phyloP scores from a whole-genome alignment of 2,329 filamentous ascomycete genomes.

The Phyllosticta citrichinensis region DNA sequence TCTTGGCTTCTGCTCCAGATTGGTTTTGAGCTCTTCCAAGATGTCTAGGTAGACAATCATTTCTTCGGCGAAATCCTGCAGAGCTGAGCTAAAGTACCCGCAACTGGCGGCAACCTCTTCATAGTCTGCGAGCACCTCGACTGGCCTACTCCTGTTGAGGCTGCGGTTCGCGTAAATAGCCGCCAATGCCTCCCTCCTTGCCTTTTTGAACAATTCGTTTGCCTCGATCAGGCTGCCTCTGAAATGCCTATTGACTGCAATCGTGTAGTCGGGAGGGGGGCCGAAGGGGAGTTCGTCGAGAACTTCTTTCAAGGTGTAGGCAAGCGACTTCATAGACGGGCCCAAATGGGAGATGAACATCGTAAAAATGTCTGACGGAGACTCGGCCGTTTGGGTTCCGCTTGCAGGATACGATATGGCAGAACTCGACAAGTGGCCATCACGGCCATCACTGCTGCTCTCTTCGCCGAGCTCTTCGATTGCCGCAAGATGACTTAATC shows the following conservation, averaged over 20 bases:
- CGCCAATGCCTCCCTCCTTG: conserved; percentile 65
- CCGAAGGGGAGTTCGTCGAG: conserved; percentile 80
- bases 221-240: conserved; percentile 72
- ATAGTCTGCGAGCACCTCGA: conserved; percentile 79
- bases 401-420: conserved; percentile 11
- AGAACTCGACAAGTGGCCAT: neutral
- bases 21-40: conserved; percentile 69
- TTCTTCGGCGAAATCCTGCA: conserved; percentile 85
- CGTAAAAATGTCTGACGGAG: conserved; percentile 78
- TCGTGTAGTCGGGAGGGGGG: conserved; percentile 52
- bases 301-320: conserved; percentile 80
- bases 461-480: conserved; percentile 26
- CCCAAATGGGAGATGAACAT: conserved; percentile 82
- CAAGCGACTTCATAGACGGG: conserved; percentile 92
- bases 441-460: neutral
- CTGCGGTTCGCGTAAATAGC: conserved; percentile 74
- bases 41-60: conserved; percentile 74
- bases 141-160: conserved; percentile 55
- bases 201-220: conserved; percentile 64
- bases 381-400: conserved; percentile 25
- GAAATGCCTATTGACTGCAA: conserved; percentile 71
- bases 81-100: conserved; percentile 87
- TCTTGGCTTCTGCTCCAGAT: conserved; percentile 52
- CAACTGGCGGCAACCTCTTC: conserved; percentile 98
- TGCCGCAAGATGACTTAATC: conserved; percentile 29